phyloP scores from a whole-genome alignment of 2,329 filamentous ascomycete species.

The Macrophomina tecta region DNA sequence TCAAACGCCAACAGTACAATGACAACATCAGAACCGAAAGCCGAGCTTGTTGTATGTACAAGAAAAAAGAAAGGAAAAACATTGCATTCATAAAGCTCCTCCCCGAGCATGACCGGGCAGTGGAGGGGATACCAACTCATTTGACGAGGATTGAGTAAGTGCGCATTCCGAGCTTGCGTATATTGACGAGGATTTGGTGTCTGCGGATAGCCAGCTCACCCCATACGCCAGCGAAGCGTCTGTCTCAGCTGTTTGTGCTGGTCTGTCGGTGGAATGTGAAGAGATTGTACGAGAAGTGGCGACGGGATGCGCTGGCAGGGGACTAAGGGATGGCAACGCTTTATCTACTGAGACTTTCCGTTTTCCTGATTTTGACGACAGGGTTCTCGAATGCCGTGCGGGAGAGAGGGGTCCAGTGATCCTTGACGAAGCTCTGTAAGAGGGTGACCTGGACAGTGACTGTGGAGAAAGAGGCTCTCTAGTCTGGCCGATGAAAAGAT shows the following conservation, averaged over 20 bases:
- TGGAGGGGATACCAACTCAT: not conserved
- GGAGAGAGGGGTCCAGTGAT: too few species aligned
- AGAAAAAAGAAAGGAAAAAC: not conserved
- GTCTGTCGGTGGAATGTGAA: not conserved
- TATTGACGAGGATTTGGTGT: not conserved
- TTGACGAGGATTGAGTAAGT: not conserved
- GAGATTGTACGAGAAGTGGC: not conserved
- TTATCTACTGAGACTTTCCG: not conserved
- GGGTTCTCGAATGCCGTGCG: not conserved
- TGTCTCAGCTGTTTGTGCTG: too few species aligned
- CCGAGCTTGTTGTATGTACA: too few species aligned
- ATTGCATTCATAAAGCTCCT: not conserved
- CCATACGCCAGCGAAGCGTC: not conserved
- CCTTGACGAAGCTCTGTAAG: not conserved
- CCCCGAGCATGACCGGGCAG: not conserved
- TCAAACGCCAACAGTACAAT: not conserved
- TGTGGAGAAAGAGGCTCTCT: not conserved
- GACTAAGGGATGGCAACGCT: not conserved
- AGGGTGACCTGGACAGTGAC: not conserved
- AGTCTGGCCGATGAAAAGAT: not conserved
- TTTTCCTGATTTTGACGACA: not conserved
- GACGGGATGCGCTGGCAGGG: not conserved
- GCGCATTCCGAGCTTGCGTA: not conserved
- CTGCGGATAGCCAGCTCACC: not conserved
- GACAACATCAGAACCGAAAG: not conserved